Base-by-base conservation (phyloP, 495 filamentous ascomycete species). In the Rhypophila decipiens region DNA sequence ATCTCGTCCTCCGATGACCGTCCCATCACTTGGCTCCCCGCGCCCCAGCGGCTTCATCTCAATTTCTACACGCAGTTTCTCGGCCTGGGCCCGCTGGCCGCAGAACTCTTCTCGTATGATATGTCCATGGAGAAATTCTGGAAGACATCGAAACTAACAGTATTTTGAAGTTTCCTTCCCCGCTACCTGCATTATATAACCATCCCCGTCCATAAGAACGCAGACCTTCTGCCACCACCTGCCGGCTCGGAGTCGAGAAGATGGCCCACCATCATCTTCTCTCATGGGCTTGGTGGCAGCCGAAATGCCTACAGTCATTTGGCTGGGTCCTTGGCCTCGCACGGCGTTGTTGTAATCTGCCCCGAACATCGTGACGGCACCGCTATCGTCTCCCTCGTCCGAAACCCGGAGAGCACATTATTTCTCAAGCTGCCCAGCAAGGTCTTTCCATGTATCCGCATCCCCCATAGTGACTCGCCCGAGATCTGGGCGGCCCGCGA, bases 191-290 rank as follows among this genome's bases (percentile, higher is more conserved):
- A 83, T 61, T 85, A 82, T 60, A 81, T 83, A 40, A 73, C 79
- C 1, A 81, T 73, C 60, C 59, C 70, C 48, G 65, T 69, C 52
- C 43, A 69, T 56, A 62, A 77, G 61, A 66, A 71, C 53, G 65
- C 72, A 47, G 47, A 58, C 1, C 42, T 72, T 2, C 42, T 62
- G 2, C 13, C 38, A n/a, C 62, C 63, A 20, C 57, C 59, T 5
- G 53, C 17, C 54, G 64, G 21, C 57, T 51, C 37, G 48, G 23
- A 40, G 12, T 29, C 44, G 7, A 53, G 61, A 18, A 66, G 77
- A 69, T 88, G 86, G 80, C 87, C 87, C 1, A 85, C 86, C 0
- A 77, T 85, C 67, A 70, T 91, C 24, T 90, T 91, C 65, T 88
- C 85, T 9, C 87, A 91, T 58, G 87, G 87, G 3, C 71, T 90